Conservation (phyloP, 208 protist species). For the Crithidia sp. region DNA sequence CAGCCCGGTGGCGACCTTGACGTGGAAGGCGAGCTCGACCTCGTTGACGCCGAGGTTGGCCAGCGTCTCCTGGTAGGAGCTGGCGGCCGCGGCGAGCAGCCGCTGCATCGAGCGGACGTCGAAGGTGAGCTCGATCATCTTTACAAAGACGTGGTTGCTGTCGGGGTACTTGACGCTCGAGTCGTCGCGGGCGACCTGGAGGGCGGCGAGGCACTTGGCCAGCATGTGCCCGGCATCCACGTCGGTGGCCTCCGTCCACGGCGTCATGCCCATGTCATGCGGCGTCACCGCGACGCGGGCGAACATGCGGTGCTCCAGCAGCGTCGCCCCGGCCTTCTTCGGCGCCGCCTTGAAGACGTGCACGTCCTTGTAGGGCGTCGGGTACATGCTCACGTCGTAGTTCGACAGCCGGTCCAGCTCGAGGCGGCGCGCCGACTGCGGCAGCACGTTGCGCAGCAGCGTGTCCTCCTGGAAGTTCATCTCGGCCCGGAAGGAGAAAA, state of each 20-base stretch:
- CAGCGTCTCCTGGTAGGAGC: conserved; percentile 67
- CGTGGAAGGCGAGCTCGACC: conserved; percentile 85
- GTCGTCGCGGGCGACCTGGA: conserved; percentile 81
- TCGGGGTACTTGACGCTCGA: conserved; percentile 61
- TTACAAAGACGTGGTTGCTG: conserved; percentile 88
- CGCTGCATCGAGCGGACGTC: conserved; percentile 55
- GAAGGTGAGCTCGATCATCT: conserved; percentile 85
- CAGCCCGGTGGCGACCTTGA: conserved; percentile 46
- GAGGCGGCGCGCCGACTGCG: conserved; percentile 94
- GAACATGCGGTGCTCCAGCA: conserved; percentile 93
- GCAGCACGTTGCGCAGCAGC: conserved; percentile 95
- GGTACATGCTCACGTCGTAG: conserved; percentile 91
- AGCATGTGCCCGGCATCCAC: conserved; percentile 85
- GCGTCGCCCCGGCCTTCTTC: conserved; percentile 54
- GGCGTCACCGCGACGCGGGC: conserved; percentile 91
- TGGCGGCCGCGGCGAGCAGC: conserved; percentile 56
- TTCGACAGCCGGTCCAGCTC: conserved; percentile 94
- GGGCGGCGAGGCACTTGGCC: conserved; percentile 70
- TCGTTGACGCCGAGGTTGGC: conserved; percentile 71
- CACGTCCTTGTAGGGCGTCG: conserved; percentile 86
- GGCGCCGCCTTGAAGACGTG: conserved; percentile 91
- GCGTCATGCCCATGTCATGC: conserved; percentile 77
- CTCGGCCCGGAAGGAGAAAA: conserved; percentile 91
- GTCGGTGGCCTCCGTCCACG: conserved; percentile 75
- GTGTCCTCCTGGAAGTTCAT: conserved; percentile 89